Base-by-base conservation (phyloP, 495 filamentous ascomycete genomes). In the Penicillium paxilli region DNA sequence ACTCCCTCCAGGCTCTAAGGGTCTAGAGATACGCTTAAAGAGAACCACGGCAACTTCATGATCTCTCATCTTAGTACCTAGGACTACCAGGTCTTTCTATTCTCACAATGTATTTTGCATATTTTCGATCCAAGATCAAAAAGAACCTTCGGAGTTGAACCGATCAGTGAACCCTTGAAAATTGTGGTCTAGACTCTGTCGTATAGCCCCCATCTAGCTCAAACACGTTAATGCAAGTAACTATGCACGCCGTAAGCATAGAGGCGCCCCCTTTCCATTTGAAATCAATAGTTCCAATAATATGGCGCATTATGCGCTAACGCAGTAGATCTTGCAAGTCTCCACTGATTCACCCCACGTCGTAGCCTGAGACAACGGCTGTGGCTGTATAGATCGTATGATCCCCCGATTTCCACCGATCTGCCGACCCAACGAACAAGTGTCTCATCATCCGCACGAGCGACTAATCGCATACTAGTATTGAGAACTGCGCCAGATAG, bases 11-110 rank as follows among this genome's bases (percentile, higher is more conserved):
- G 30, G 17, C 7, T 22, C 44, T 23, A 30, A 47, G 17, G 44
- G 16, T 9, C 32, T 54, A n/a, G 51, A 54, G 37, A 44, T 54
- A 32, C 24, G 14, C 0, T 9, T 54, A 3, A 54, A 30, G n/a
- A 12, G 51, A 41, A 54, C 44, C 17, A 30, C 19, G 30, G 51
- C 51, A 3, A 19, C 21, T 9, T 50, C 47, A 9, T 50, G 33
- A 50, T 37, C 7, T 37, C 12, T 16, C 33, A 16, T 3, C 14
- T n/a, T 19, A 6, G 12, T 37, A 3, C 17, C 10, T 14, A 4
- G 4, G 14, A 3, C 28, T 32, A 9, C 14, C 7, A 32, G 14
- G 28, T 12, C 3, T 17, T 17, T 19, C 33, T 16, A 5, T 5
- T 5, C 11, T 28, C 11, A 28, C 26, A 5, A 28, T 28, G 26